These are phyloP conservation scores for Lentinula boryana DNA, from an alignment of 768 basidiomycete genomes.

Conservation along the genomic window DNA sequence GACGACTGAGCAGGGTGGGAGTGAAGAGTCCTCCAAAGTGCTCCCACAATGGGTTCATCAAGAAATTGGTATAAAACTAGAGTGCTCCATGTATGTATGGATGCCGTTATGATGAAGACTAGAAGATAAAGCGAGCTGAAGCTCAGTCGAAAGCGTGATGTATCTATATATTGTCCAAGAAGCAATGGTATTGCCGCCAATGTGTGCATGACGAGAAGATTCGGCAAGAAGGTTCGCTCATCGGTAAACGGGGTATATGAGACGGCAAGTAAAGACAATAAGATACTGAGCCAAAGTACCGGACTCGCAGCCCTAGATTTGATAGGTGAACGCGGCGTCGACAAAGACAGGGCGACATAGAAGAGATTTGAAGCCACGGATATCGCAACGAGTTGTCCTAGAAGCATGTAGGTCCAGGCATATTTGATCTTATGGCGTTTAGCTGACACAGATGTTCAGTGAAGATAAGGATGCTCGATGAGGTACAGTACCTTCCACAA, in stretches of 20 bases:
- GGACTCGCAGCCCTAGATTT: constrained; percentile 13
- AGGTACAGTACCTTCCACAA: constrained; percentile 36
- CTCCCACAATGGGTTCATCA: constrained; percentile 14
- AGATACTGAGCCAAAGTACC: constrained; percentile 33
- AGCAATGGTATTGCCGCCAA: constrained; percentile 51
- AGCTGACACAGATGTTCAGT: constrained; percentile 18
- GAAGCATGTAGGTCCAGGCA: constrained; percentile 64
- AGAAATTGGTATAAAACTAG: constrained; percentile 16
- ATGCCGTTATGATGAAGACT: constrained; percentile 22
- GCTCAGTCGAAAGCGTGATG: constrained; percentile 14
- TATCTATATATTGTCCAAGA: constrained; percentile 9
- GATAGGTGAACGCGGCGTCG: constrained; percentile 17
- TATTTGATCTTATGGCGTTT: constrained; percentile 35
- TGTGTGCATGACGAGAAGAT: constrained; percentile 57
- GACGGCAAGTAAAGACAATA: constrained; percentile 40
- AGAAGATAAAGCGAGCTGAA: constrained; percentile 30
- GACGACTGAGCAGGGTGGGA: constrained; percentile 58
- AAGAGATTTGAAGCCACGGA: constrained; percentile 62
- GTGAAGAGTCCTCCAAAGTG: constrained; percentile 32
- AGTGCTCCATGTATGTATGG: constrained; percentile 28
- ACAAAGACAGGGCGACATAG: constrained; percentile 41
- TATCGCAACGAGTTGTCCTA: constrained; percentile 69
- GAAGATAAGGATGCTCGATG: background rate
- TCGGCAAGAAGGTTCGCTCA: constrained; percentile 43
- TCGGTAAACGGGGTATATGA: constrained; percentile 36